Evolutionary conservation across 208 protist species (phyloP).

Genomic region (Crithidia expoeki): DNA sequence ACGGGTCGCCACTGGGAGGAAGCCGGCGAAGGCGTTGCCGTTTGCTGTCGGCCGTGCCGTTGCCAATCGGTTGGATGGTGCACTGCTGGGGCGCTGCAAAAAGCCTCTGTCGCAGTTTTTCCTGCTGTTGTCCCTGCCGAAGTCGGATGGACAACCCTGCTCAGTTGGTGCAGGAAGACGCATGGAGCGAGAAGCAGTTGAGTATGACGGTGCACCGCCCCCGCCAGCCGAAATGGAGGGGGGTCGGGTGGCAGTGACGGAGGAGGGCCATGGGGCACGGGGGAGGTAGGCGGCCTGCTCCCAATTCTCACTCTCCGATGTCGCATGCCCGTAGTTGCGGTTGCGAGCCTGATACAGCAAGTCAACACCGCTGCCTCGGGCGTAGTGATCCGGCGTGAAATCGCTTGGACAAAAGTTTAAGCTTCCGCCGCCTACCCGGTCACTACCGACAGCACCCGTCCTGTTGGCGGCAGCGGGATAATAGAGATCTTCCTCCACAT

Average conservation of each 20-base stretch:
- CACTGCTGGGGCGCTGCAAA: conserved; percentile 16
- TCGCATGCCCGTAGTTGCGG: not conserved
- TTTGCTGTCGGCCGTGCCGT: not conserved
- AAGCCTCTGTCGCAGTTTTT: not conserved
- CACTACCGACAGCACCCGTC: too few species aligned
- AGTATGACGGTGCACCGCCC: not conserved
- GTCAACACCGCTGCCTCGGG: conserved; percentile 10
- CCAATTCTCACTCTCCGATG: conserved; percentile 7
- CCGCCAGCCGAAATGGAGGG: not conserved
- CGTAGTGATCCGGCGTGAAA: not conserved
- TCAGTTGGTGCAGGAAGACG: not conserved
- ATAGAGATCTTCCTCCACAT: conserved; percentile 7
- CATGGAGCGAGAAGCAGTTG: not conserved
- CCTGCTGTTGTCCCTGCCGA: too few species aligned
- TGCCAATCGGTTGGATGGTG: conserved; percentile 1
- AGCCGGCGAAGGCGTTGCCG: not conserved
- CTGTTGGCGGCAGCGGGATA: not conserved
- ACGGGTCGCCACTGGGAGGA: conserved; percentile 4
- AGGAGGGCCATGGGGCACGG: conserved; percentile 4
- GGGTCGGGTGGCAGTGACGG: not conserved
- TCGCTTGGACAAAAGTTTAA: not conserved
- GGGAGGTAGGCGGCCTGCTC: conserved; percentile 30
- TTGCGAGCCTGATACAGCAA: conserved; percentile 7
- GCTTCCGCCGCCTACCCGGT: not conserved
- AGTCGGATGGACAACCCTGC: not conserved